These are phyloP conservation scores for Stachybotrys echinatus DNA, from an alignment of 2,329 filamentous ascomycete genomes.

Conservation along the genomic window DNA sequence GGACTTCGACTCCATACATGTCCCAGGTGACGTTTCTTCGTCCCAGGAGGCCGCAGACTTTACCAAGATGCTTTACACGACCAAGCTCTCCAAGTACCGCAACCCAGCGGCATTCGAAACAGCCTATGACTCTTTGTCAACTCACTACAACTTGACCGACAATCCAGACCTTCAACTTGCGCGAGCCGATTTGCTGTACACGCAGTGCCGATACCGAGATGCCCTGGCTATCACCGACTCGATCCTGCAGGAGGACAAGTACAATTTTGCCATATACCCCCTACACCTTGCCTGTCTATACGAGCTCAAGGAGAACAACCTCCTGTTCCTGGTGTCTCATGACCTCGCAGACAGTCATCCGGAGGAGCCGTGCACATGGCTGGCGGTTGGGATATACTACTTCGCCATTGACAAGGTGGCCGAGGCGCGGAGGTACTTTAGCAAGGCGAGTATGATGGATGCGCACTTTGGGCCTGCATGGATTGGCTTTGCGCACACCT, in stretches of 20 bases:
- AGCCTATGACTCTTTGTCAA: slow-evolving; percentile 85
- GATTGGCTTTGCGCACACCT: slow-evolving; percentile 98
- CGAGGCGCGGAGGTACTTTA: slow-evolving; percentile 92
- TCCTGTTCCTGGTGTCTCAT: slow-evolving; percentile 86
- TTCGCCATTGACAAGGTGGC: slow-evolving; percentile 83
- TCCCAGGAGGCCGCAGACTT: slow-evolving; percentile 89
- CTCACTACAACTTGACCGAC: slow-evolving; percentile 80
- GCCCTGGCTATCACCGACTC: slow-evolving; percentile 78
- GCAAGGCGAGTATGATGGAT: slow-evolving; percentile 95
- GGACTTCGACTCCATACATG: slow-evolving; percentile 79
- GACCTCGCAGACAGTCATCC: slow-evolving; percentile 89
- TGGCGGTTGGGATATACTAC: slow-evolving; percentile 95
- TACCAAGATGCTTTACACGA: slow-evolving; percentile 93
- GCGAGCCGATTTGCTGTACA: slow-evolving; percentile 86
- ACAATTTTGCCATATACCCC: slow-evolving; percentile 85
- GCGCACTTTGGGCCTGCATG: slow-evolving; percentile 95
- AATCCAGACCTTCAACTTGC: slow-evolving; percentile 91
- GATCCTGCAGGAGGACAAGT: slow-evolving; percentile 77
- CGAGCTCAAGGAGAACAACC: slow-evolving; percentile 80
- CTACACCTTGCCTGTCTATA: slow-evolving; percentile 88
- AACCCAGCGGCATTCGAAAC: slow-evolving; percentile 77
- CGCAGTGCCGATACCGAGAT: slow-evolving; percentile 87
- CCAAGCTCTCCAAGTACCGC: slow-evolving; percentile 89
- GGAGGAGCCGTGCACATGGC: slow-evolving; percentile 85
- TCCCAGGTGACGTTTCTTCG: slow-evolving; percentile 57